Percentiles rank a stretch among this genome's conserved stretches.
Evolutionary conservation across 768 basidiomycete genomes (phyloP).

Genomic region (Candolleomyces efflorescens): DNA sequence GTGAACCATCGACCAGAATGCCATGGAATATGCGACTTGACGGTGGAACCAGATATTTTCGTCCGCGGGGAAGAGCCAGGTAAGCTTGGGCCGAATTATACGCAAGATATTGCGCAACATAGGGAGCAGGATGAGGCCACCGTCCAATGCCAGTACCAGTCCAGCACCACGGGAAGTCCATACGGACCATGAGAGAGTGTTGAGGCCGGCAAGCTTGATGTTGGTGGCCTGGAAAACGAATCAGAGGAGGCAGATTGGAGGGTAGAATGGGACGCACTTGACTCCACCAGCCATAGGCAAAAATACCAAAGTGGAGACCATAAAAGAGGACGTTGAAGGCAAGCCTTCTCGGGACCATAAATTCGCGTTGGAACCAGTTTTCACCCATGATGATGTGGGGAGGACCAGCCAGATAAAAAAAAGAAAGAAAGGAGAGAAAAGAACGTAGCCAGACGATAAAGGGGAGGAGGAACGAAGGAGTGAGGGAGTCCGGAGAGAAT

Average conservation of each 20-base stretch:
- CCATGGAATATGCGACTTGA: constrained; percentile 91
- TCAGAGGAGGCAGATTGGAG: constrained; percentile 2
- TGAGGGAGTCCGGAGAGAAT: constrained; percentile 16
- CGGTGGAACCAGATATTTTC: constrained; percentile 97
- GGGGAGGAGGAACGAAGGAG: constrained; percentile 17
- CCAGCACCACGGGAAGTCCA: constrained; percentile 92
- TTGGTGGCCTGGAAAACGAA: constrained; percentile 48
- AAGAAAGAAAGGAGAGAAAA: constrained; percentile 14
- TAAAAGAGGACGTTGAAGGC: constrained; percentile 79
- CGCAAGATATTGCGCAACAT: constrained; percentile 89
- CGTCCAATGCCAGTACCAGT: constrained; percentile 84
- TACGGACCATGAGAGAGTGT: constrained; percentile 76
- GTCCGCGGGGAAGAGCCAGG: constrained; percentile 88
- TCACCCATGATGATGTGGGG: constrained; percentile 45
- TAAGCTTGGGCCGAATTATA: constrained; percentile 70
- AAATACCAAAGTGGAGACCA: constrained; percentile 67
- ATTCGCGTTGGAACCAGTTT: constrained; percentile 71
- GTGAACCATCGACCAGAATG: constrained; percentile 91
- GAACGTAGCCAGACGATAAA: constrained; percentile 16
- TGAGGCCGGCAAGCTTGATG: constrained; percentile 64
- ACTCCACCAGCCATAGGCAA: constrained; percentile 85
- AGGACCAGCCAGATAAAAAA: constrained; percentile 49
- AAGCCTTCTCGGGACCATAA: constrained; percentile 59
- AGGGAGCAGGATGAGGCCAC: constrained; percentile 81
- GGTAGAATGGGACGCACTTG: constrained; percentile 45